Evolutionary conservation across 805 yeast genomes (phyloP).

Genomic region (Candida sonorensis): DNA sequence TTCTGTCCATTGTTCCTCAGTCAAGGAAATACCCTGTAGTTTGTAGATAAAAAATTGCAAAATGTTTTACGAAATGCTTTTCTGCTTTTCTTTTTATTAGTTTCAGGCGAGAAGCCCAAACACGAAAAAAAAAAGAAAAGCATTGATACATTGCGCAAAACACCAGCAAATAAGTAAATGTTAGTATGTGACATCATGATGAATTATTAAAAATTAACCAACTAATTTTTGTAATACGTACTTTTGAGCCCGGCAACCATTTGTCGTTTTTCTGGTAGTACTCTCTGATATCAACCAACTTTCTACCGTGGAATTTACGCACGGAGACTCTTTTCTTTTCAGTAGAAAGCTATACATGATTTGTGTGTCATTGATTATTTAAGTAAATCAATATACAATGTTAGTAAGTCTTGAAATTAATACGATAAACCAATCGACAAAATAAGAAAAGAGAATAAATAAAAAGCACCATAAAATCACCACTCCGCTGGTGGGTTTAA

Average conservation of each 20-base stretch:
- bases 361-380: neutral
- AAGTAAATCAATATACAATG: neutral
- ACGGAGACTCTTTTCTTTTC: slow-evolving; percentile 69
- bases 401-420: no score
- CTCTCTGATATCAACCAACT: slow-evolving; percentile 79
- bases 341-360: slow-evolving; percentile 15
- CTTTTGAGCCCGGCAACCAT: slow-evolving; percentile 76
- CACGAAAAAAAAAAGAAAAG: no score
- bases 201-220: no score
- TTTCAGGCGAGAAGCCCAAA: no score
- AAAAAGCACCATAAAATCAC: no score
- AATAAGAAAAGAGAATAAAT: no score
- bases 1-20: slow-evolving; percentile 47
- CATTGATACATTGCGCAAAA: no score
- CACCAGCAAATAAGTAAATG: no score
- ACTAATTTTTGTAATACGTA: slow-evolving; percentile 11
- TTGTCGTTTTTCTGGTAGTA: slow-evolving; percentile 57
- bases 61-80: no score
- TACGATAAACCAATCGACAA: no score
- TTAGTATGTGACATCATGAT: no score
- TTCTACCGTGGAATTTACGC: slow-evolving; percentile 57
- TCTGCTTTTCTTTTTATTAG: no score
- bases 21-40: slow-evolving; percentile 47
- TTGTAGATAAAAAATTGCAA: slow-evolving; percentile 2
- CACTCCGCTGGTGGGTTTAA: neutral